Evolutionary conservation across 1,284 basidiomycete species (phyloP).

Genomic region (Schizopora paradoxa): DNA sequence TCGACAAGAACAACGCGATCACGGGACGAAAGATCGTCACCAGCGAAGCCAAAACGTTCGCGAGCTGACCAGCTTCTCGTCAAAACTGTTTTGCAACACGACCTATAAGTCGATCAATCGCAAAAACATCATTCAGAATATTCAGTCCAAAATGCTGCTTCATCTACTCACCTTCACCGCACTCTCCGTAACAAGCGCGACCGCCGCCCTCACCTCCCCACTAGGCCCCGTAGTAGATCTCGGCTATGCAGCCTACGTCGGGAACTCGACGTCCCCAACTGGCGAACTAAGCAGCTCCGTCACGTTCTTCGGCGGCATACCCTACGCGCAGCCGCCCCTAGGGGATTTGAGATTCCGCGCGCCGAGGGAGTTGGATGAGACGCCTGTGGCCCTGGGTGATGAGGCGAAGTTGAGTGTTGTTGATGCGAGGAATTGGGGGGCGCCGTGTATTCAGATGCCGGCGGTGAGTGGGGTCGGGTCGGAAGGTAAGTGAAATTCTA

Average conservation of each 20-base stretch:
- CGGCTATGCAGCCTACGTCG: constrained; percentile 44
- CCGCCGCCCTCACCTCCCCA: constrained; percentile 12
- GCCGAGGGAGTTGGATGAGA: constrained; percentile 40
- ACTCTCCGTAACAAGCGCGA: no score
- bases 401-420: constrained; percentile 26
- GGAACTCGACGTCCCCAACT: constrained; percentile 37
- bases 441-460: constrained; percentile 38
- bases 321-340: constrained; percentile 51
- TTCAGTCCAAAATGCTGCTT: no score
- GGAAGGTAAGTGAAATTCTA: constrained; percentile 29
- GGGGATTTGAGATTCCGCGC: constrained; percentile 45
- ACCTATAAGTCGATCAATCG: no score
- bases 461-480: constrained; percentile 37
- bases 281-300: constrained; percentile 33
- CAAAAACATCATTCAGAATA: no score
- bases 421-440: constrained; percentile 40
- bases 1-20: no score
- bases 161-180: no score
- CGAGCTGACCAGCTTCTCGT: no score
- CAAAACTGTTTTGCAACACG: no score
- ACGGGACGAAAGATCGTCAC: no score
- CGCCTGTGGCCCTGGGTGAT: constrained; percentile 18
- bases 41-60: no score
- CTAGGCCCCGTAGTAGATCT: constrained; percentile 39
- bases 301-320: constrained; percentile 44